Evolutionary conservation across 176 grass and related monocot genomes (phyloP).

Genomic region (Bothriochloa decipiens): DNA sequence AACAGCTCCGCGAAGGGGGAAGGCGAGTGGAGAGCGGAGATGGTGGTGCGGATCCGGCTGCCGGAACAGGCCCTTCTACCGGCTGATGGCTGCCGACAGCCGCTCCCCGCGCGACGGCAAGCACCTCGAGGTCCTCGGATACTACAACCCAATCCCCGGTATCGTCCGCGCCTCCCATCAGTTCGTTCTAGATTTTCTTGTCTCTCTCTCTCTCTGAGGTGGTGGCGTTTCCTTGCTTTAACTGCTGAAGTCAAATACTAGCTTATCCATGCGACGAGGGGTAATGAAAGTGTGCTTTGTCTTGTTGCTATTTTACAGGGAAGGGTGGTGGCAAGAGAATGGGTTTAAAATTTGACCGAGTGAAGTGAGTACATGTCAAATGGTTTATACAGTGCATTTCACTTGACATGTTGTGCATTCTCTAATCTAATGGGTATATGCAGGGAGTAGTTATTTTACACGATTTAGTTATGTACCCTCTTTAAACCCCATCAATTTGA

Average conservation of each 20-base stretch:
- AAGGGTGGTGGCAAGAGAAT: constrained; percentile 75
- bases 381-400: not conserved
- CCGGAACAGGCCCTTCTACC: constrained; percentile 61
- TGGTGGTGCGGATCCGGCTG: constrained; percentile 65
- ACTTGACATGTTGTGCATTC: not conserved
- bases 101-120: constrained; percentile 56
- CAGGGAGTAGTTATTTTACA: not conserved
- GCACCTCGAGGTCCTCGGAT: constrained; percentile 62
- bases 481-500: not conserved
- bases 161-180: too few species aligned
- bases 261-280: not conserved
- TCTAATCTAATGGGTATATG: not conserved
- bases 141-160: constrained; percentile 68
- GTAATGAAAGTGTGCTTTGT: not conserved
- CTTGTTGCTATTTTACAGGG: constrained; percentile 36
- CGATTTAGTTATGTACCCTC: not conserved
- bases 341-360: constrained; percentile 70
- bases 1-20: not conserved
- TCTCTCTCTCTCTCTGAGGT: too few species aligned
- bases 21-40: constrained; percentile 3
- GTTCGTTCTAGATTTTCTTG: too few species aligned
- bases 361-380: constrained; percentile 56
- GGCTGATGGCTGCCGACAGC: constrained; percentile 68
- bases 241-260: not conserved
- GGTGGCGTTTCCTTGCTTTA: not conserved